These are phyloP conservation scores for Anthoceros angustus DNA, from an alignment of 225 moss, liverwort and hornwort genomes.

Conservation along the genomic window DNA sequence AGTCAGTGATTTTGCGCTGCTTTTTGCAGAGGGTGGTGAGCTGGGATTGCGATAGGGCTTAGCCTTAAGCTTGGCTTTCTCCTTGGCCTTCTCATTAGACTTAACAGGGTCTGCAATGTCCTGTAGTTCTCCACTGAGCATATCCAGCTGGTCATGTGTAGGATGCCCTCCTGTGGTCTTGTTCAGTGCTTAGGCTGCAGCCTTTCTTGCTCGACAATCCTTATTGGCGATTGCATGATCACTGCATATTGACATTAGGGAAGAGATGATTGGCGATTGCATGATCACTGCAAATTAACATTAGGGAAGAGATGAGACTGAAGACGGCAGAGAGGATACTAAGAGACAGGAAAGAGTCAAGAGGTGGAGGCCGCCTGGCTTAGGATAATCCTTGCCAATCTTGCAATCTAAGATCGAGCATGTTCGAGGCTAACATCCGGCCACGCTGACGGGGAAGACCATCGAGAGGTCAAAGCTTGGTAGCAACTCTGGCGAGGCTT, in stretches of 20 bases:
- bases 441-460: no score
- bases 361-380: slow-evolving; percentile 32
- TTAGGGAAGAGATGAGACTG: background rate
- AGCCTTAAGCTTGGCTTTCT: slow-evolving; percentile 14
- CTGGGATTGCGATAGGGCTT: slow-evolving; percentile 10
- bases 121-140: slow-evolving; percentile 29
- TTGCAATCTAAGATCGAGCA: no score
- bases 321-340: background rate
- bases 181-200: slow-evolving; percentile 57
- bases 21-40: slow-evolving; percentile 25
- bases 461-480: slow-evolving; percentile 61
- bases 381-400: slow-evolving; percentile 84
- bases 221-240: slow-evolving; percentile 82
- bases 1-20: slow-evolving; percentile 57
- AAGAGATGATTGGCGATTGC: no score
- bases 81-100: slow-evolving; percentile 4
- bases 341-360: background rate
- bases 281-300: no score
- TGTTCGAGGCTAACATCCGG: no score
- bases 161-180: slow-evolving; percentile 41
- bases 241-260: slow-evolving; percentile 27
- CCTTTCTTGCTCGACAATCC: slow-evolving; percentile 81
- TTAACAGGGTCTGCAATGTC: background rate
- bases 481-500: slow-evolving; percentile 65
- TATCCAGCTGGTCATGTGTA: slow-evolving; percentile 45